Evolutionary conservation across 768 basidiomycete species (phyloP), one percentile per base, ranked within the genome.

Genomic region (Agrocybe chaxingu): DNA sequence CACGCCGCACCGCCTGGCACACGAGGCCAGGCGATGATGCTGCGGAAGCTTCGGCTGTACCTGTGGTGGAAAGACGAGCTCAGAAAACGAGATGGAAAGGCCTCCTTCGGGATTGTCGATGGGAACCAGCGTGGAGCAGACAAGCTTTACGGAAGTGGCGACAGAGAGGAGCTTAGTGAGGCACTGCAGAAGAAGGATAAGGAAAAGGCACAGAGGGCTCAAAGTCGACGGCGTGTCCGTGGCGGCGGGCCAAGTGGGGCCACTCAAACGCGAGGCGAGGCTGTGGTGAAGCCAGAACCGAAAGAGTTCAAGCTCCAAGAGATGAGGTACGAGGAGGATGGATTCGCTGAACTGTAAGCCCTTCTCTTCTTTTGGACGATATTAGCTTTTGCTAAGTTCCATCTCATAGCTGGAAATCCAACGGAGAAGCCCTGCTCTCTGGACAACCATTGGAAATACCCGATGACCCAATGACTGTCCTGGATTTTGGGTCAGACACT

Each of bases 21-120:
- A 47, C 82, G 81, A 51, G 95, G 91, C 1, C 76, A 80, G 36
- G 69, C 60, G 18, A 87, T 97, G 87, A 89, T 98, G 84, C 76
- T 89, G 61, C 71, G 75, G 12, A 88, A 87, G 53, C 73, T 97
- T 2, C 70, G 78, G 7, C 65, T 69, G 19, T 92, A 93, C 66
- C 73, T 98, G 12, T 86, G 76, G 74, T 93, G 92, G 92, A 94
- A 93, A 67, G 74, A 78, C 9, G 74, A 78, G 49, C 64, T 77
- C 39, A 61, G 63, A 3, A 68, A 73, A 55, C 54, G 68, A 39
- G 70, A 70, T 1, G 70, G 64, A 4, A 65, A 66, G 47, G 56
- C 57, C 1, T 57, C 53, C 16, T 63, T 65, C 47, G 58, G 44
- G 24, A 56, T 66, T 45, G 61, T 66, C 9, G 62, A 63, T 38